phyloP scores from a whole-genome alignment of 805 yeast species.

The Lipomyces lipofer region DNA sequence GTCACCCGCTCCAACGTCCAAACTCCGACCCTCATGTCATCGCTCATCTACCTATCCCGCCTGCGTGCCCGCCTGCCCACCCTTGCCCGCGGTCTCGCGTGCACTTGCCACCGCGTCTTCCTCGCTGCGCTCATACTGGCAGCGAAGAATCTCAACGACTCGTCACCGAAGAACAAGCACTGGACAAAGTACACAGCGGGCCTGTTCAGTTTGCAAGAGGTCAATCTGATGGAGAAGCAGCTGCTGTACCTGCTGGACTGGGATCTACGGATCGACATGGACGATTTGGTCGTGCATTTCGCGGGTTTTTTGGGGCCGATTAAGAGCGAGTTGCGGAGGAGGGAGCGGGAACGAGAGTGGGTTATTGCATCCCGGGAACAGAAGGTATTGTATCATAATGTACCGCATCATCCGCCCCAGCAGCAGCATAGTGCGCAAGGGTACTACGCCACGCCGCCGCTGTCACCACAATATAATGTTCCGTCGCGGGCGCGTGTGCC shows the following conservation, averaged over 20 bases:
- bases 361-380: conserved; percentile 14
- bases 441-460: conserved; percentile 11
- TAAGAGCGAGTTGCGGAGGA: conserved; percentile 49
- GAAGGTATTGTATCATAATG: conserved; percentile 11
- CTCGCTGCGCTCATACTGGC: conserved; percentile 84
- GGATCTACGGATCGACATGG: conserved; percentile 71
- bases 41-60: conserved; percentile 78
- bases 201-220: conserved; percentile 69
- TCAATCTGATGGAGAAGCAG: conserved; percentile 90
- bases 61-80: conserved; percentile 77
- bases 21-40: conserved; percentile 91
- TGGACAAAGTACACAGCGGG: conserved; percentile 95
- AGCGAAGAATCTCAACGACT: conserved; percentile 91
- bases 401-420: conserved; percentile 13
- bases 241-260: conserved; percentile 78
- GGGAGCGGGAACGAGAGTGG: conserved; percentile 28
- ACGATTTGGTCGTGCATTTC: conserved; percentile 67
- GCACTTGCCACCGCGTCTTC: conserved; percentile 91
- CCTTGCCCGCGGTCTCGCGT: conserved; percentile 82
- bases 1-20: conserved; percentile 86
- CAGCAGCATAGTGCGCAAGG: not conserved
- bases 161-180: conserved; percentile 92
- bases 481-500: conserved; percentile 21
- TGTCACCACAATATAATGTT: conserved; percentile 14
- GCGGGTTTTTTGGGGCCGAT: conserved; percentile 77